Evolutionary conservation across 768 basidiomycete genomes (phyloP), one percentile per base, ranked within the genome.

Genomic region (Russula virescens): DNA sequence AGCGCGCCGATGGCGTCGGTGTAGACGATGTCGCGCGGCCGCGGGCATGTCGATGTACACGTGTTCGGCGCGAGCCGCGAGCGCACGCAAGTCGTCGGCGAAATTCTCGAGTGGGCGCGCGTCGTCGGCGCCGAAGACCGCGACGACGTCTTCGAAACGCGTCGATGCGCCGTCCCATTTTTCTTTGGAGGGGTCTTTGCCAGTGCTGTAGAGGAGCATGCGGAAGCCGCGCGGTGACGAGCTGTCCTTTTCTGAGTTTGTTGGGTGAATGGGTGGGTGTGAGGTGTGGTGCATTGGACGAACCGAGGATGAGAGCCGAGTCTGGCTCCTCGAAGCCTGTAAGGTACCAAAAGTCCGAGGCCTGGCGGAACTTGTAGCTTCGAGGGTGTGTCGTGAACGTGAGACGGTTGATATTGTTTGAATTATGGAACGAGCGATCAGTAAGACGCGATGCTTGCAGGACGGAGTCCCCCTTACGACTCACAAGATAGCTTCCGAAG

Each of bases 281-380:
- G 35, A 42, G 19, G 28, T 14, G 55, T 28, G 31, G 25, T 38
- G 55, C 8, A 13, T 16, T 4, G 26, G 51, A 60, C 78, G 42
- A 54, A 91, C 93, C 86, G 50, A 99, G 79, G 43, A 98, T 79
- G 47, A 98, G 77, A 0, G 91, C 94, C 19, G 96, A 83, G 60
- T 96, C 89, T 1, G 94, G 91, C 71, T 98, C 96, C 61, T 93
- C 85, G 69, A 97, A 97, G 13, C 97, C 97, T 0, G 97, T 97
- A 16, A 99, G 78, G 73, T 99, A 98, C 89, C 89, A 93, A 72
- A 95, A 91, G 74, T 96, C 88, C 42, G 91, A 93, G 0, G 85
- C 84, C 74, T 96, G 96, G 25, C 96, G 84, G 71, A 91, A 97
- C 72, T 94, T 94, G 80, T 98, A 97, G 73, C 95, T 98, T 71